Percentiles rank a stretch among this genome's conserved stretches.
Conservation (phyloP, 352 stramenopile species). For the Globisporangium okanoganense region DNA sequence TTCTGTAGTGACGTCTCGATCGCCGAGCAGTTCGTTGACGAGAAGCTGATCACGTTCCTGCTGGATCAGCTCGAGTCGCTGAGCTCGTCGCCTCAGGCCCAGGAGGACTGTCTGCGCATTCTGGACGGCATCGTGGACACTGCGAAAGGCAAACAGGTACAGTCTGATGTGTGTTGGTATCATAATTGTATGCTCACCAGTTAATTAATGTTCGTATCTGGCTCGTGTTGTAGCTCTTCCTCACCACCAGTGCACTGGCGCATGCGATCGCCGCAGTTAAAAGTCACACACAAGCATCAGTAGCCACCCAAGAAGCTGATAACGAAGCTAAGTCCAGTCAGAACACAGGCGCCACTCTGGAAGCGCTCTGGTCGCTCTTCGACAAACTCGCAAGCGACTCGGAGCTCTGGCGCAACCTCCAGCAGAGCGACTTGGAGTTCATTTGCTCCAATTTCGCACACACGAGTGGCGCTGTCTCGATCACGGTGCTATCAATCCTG, state of each 20-base stretch:
- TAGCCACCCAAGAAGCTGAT: not conserved
- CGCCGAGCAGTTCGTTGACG: conserved; percentile 53
- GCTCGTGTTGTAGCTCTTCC: conserved; percentile 34
- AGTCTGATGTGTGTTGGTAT: too few relatives aligned
- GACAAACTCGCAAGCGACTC: conserved; percentile 26
- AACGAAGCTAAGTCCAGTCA: conserved; percentile 19
- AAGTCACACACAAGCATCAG: conserved; percentile 15
- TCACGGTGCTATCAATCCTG: conserved; percentile 44
- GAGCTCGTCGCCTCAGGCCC: conserved; percentile 20
- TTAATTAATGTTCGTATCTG: too few relatives aligned
- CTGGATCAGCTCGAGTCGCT: conserved; percentile 43
- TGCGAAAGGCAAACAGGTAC: conserved; percentile 43
- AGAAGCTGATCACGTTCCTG: conserved; percentile 52
- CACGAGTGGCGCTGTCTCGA: conserved; percentile 27
- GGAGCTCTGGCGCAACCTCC: conserved; percentile 44
- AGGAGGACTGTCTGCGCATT: conserved; percentile 52
- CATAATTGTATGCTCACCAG: too few relatives aligned
- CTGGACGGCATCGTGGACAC: conserved; percentile 38
- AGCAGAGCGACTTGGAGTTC: conserved; percentile 61
- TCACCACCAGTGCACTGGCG: conserved; percentile 39
- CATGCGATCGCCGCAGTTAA: conserved; percentile 52
- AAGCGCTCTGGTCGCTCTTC: conserved; percentile 50
- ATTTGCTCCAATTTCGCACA: conserved; percentile 53
- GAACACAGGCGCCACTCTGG: conserved; percentile 13
- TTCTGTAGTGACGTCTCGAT: conserved; percentile 59